Evolutionary conservation across 2,329 filamentous ascomycete species (phyloP).

Genomic region (Pseudocercospora vitis): DNA sequence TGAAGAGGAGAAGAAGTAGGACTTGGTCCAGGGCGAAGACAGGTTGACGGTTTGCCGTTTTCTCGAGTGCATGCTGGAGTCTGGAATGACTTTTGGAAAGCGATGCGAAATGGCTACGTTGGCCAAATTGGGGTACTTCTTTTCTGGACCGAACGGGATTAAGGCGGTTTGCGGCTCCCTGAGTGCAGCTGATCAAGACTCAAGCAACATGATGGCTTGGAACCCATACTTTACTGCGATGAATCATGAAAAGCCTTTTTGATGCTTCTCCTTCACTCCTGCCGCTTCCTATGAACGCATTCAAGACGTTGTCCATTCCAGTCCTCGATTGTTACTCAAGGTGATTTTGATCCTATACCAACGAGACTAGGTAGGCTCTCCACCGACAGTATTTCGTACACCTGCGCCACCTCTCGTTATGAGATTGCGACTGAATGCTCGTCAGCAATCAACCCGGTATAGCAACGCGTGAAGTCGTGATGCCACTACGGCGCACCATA

Average conservation of each 20-base stretch:
- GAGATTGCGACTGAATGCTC: too few species aligned
- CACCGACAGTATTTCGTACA: too few species aligned
- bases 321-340: too few species aligned
- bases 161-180: slow-evolving; percentile 9
- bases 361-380: too few species aligned
- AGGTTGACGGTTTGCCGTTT: background rate
- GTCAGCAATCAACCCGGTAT: too few species aligned
- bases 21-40: background rate
- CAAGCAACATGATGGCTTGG: background rate
- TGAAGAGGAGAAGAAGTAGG: slow-evolving; percentile 31
- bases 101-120: slow-evolving; percentile 10
- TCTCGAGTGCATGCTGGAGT: background rate
- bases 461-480: slow-evolving; percentile 5
- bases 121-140: background rate
- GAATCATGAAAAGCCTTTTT: slow-evolving; percentile 4
- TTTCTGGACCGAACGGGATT: background rate
- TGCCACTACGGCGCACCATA: slow-evolving; percentile 13
- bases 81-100: slow-evolving; percentile 9
- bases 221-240: slow-evolving; percentile 2
- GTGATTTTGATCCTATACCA: too few species aligned
- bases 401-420: too few species aligned
- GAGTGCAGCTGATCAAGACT: background rate
- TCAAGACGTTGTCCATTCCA: too few species aligned
- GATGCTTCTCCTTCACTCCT: background rate
- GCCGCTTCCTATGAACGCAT: too few species aligned